Base-by-base conservation (phyloP, 768 basidiomycete genomes). In the Rhodotorula graminis region DNA sequence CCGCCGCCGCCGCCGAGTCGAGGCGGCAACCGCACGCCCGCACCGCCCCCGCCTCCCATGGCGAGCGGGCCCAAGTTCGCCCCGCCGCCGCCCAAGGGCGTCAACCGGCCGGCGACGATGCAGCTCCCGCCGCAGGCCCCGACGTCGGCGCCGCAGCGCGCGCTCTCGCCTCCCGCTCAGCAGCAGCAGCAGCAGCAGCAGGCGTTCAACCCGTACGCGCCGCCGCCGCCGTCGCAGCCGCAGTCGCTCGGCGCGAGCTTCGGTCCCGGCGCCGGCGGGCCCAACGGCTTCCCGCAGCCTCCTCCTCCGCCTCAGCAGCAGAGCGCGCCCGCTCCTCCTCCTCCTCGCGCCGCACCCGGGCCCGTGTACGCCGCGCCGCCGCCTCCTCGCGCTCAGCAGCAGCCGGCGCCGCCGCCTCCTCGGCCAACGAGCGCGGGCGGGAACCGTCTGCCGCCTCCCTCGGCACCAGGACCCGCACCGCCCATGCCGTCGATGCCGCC, bases 1-100 rank as follows among this genome's bases (percentile, higher is more conserved):
- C 71, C 76, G 27, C 77, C 79, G 44, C 76, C 77, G 33, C 78
- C 79, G 23, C 86, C 88, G 10, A 84, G 83, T 9, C 82, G 84
- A n/a, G 82, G 82, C 14, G 82, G 86, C 27, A 72, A 75, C 61
- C 59, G 74, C 27, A 75, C 74, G 40, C 52, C 71, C n/a, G 71
- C 73, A 23, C 58, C 61, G 12, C 77, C 79, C 44, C 76, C 77
- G 29, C 77, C 79, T 15, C 85, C 88, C 9, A 84, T 83, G 52
- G 87, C 87, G 7, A 29, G n/a, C 53, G 86, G 86, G 37, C 57
- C 44, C 29, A 64, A 58, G 40, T 67, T 61, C 23, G 66, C 66
- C 2, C 66, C 58, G 37, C 58, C 31, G 21, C 66, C 66, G 33
- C 65, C 65, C 4, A 37, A 21, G 15, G 58, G 58, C 7, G 23